Base-by-base conservation (phyloP, 2,329 filamentous ascomycete genomes). In the Colletotrichum filicis region DNA sequence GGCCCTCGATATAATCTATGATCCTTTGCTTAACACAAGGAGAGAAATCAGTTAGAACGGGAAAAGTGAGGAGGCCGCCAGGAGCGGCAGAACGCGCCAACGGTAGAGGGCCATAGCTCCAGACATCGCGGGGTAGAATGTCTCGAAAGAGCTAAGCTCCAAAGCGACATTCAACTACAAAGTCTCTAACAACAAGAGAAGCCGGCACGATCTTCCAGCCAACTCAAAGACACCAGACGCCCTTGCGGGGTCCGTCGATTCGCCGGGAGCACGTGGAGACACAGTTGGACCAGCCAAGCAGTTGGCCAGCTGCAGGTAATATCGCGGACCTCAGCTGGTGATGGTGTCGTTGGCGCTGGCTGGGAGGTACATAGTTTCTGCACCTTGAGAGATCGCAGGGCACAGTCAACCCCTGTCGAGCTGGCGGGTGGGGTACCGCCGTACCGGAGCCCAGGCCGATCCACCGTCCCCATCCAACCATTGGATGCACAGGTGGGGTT, bases 381-480 rank as follows among this genome's bases (percentile, higher is more conserved):
- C 12, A 55, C 28, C 24, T 19, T 30, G 35, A 55, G 32, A 53
- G 22, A 22, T 16, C 49, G 49, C 49, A 64, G 22, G 16, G 61
- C 49, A 30, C 30, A 64, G 26, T 11, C 9, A 55, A 16, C 28
- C 35, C 60, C 60, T 64, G 62, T 56, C 62, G 19, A 64, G 62
- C 62, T 64, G 60, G 49, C 12, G 52, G 61, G 61, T 64, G 49
- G 49, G 49, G n/a, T n/a, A 14, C 59, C 19, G 16, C 37, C 16
- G 59, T 62, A 52, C 24, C 49, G 61, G 61, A 55, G 49, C 35
- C 49, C 30, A 55, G 61, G 49, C 61, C 49, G 61, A 37, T 55
- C 61, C 61, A 64, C 24, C 46, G 53, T 28, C 53, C 19, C 28
- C 46, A 22, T 28, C n/a, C 19, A 26, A 62, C 28, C 58, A 53